phyloP scores from a whole-genome alignment of 495 filamentous ascomycete species.

The Aspergillus baeticus region DNA sequence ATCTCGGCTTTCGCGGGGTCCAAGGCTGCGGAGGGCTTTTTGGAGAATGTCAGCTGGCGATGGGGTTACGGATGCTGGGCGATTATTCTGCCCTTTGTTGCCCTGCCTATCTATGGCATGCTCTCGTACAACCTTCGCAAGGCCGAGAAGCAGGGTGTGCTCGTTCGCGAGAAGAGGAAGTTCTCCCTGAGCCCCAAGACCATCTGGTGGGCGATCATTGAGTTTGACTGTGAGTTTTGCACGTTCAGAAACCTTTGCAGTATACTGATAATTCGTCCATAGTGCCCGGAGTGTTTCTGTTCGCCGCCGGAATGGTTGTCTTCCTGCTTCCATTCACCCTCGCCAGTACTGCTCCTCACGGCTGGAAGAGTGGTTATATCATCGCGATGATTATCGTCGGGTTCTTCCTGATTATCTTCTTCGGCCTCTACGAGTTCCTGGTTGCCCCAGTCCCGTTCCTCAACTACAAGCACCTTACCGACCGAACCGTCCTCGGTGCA shows the following conservation, averaged over 20 bases:
- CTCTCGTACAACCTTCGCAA: slow-evolving; percentile 53
- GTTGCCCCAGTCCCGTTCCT: slow-evolving; percentile 56
- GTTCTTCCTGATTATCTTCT: slow-evolving; percentile 48
- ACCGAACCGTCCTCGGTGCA: slow-evolving; percentile 64
- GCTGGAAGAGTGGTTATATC: slow-evolving; percentile 49
- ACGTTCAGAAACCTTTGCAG: no score
- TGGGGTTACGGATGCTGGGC: slow-evolving; percentile 61
- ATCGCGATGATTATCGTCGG: slow-evolving; percentile 59
- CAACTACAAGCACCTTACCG: slow-evolving; percentile 52
- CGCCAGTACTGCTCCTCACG: slow-evolving; percentile 37
- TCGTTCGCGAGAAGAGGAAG: slow-evolving; percentile 30
- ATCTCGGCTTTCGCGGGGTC: slow-evolving; percentile 31
- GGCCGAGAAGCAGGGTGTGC: slow-evolving; percentile 45
- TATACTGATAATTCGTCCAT: not conserved
- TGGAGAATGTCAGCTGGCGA: slow-evolving; percentile 53
- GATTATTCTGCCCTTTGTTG: slow-evolving; percentile 56
- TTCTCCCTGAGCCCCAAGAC: slow-evolving; percentile 34
- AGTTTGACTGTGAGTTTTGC: slow-evolving; percentile 56
- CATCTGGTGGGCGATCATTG: slow-evolving; percentile 50
- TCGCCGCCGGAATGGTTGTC: slow-evolving; percentile 53
- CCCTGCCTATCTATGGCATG: slow-evolving; percentile 44
- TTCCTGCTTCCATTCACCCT: slow-evolving; percentile 61
- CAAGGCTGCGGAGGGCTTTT: slow-evolving; percentile 26
- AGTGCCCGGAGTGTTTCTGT: slow-evolving; percentile 55
- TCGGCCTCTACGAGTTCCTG: slow-evolving; percentile 55